Evolutionary conservation across 2,329 filamentous ascomycete species (phyloP).

Genomic region (Phialemoniopsis sp.): DNA sequence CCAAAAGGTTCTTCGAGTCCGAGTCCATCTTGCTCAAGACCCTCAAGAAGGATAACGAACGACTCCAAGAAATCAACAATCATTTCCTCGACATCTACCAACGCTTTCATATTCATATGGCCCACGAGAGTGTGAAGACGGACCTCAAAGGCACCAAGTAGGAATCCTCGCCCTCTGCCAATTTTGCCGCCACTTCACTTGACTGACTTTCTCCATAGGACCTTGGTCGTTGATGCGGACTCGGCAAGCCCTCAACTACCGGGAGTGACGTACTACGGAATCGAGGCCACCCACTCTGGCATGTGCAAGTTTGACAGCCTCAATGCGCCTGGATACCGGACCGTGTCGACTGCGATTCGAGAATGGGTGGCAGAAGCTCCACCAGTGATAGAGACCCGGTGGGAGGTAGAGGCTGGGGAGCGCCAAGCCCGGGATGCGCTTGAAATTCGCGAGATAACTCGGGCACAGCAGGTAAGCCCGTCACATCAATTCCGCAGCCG

Average conservation of each 20-base stretch:
- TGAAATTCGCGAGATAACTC: constrained; percentile 22
- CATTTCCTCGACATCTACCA: constrained; percentile 69
- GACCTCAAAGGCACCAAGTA: constrained; percentile 60
- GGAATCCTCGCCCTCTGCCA: too few relatives aligned
- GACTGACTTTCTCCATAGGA: constrained; percentile 16
- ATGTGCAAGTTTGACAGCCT: constrained; percentile 70
- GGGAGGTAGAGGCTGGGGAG: constrained; percentile 57
- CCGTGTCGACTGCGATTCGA: constrained; percentile 41
- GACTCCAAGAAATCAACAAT: constrained; percentile 68
- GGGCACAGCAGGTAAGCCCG: too few relatives aligned
- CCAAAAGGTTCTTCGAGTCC: constrained; percentile 61
- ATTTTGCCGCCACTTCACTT: background rate
- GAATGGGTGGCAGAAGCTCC: constrained; percentile 53
- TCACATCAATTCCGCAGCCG: too few relatives aligned
- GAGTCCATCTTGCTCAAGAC: constrained; percentile 66
- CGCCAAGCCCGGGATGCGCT: constrained; percentile 30
- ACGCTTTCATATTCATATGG: constrained; percentile 71
- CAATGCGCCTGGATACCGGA: constrained; percentile 61
- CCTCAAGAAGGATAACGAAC: constrained; percentile 71
- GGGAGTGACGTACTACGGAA: constrained; percentile 69
- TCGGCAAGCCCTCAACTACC: constrained; percentile 67
- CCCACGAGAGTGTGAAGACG: constrained; percentile 69
- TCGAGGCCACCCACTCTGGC: constrained; percentile 65
- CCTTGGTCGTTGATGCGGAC: constrained; percentile 63
- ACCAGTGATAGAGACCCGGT: constrained; percentile 48